Evolutionary conservation across 108 stramenopile genomes (phyloP), one percentile per base, ranked within the genome.

Genomic region (Discostella stelligeroides): DNA sequence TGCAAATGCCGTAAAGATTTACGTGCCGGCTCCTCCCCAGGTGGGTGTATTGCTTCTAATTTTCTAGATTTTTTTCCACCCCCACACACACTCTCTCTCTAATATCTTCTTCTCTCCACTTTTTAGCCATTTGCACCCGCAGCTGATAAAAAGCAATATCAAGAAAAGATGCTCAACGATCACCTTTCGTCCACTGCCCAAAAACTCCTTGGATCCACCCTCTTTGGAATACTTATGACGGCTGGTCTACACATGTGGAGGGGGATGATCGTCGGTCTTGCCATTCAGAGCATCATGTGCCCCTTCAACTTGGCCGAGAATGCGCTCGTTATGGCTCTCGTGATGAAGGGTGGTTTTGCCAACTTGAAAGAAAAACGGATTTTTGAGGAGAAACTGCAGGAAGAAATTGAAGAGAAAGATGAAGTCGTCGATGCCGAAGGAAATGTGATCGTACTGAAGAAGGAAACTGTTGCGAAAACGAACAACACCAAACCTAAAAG

Each of bases 211-310:
- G 75, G 79, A 3, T 84, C 79, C n/a, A 90, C 89, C 24, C 57
- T 88, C n/a, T 89, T 95, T 77, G 89, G 89, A 12, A 75, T 95
- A 25, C 60, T 37, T 45, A 85, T 95, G 86, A 95, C 94, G 4
- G 79, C 84, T 7, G 94, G 94, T 18, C 75, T 95, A 58, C 94
- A 95, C 75, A 58, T 75, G 34, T 95, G 91, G 76, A 90, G 88
- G 55, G 94, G 94, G 25, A 95, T 95, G 94, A 83, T 92, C 54
- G 84, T 92, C 40, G 88, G 94, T 56, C 67, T 95, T 14, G 91
- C 91, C 28, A 95, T 95, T 64, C 94, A 95, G 72, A 82, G 82
- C 23, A 67, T 95, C 51, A 95, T 95, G 94, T 85, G 72, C 24
- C 94, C 94, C 11, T 77, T 95, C 54, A 91, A 86, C 66, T 56